Evolutionary conservation across 306 rosid species (phyloP).

Genomic region (Cyclanthera cordifolia): DNA sequence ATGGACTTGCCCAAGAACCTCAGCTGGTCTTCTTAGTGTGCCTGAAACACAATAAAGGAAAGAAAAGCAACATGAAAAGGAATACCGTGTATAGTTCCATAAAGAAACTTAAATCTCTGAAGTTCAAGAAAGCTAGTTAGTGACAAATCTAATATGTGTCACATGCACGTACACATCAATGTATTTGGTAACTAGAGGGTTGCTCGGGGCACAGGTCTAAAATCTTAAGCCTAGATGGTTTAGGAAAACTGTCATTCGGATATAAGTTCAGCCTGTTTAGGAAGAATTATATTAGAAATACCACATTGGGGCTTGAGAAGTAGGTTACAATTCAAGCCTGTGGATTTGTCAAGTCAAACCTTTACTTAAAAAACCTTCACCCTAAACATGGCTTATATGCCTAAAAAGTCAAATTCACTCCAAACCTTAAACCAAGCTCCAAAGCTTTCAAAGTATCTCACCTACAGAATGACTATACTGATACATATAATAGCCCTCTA

Average conservation of each 20-base stretch:
- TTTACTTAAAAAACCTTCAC: background rate
- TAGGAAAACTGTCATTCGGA: background rate
- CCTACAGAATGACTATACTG: no score
- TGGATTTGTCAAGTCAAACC: background rate
- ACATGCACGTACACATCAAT: background rate
- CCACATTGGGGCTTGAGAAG: no score
- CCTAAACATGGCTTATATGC: background rate
- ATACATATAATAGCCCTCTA: no score
- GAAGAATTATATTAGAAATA: background rate
- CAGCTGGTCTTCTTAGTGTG: conserved; percentile 82
- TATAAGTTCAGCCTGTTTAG: background rate
- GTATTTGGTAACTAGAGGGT: background rate
- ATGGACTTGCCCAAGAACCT: conserved; percentile 95
- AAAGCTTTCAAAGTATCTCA: background rate
- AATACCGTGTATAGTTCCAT: conserved; percentile 13
- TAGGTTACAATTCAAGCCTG: background rate
- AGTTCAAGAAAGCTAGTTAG: background rate
- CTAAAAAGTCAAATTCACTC: background rate
- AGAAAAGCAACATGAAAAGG: conserved; percentile 16
- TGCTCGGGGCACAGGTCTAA: background rate
- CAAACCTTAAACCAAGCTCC: background rate
- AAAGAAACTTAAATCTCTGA: background rate
- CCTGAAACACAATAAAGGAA: conserved; percentile 41
- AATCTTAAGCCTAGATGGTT: background rate
- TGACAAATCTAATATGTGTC: background rate